Conservation (phyloP, 1,284 basidiomycete species). For the Peniophora sp. region DNA sequence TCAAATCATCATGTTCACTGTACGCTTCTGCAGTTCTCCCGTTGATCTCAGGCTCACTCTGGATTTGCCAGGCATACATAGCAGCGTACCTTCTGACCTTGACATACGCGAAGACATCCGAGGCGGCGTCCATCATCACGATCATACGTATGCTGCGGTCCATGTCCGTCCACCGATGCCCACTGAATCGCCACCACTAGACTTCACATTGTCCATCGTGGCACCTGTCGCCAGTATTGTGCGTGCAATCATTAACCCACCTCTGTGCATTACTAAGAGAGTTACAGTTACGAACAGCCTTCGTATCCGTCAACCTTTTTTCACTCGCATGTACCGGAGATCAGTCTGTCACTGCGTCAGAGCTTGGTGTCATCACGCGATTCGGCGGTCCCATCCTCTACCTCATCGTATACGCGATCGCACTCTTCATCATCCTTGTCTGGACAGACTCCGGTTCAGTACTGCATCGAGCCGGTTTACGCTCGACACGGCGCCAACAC, state of each 20-base stretch:
- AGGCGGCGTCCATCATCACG: constrained; percentile 45
- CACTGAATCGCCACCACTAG: constrained; percentile 16
- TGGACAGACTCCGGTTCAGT: constrained; percentile 55
- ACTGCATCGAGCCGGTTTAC: constrained; percentile 21
- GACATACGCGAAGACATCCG: constrained; percentile 59
- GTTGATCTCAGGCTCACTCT: not conserved
- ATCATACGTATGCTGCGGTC: constrained; percentile 42
- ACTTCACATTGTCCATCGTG: constrained; percentile 61
- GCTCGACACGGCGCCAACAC: not conserved
- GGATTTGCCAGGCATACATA: constrained; percentile 42
- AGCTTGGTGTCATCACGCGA: constrained; percentile 45
- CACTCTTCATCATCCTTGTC: constrained; percentile 50
- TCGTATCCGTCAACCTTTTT: constrained; percentile 73
- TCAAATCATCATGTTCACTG: constrained; percentile 65
- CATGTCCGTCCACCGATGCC: constrained; percentile 10
- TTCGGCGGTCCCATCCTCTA: constrained; percentile 75
- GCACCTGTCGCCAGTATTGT: constrained; percentile 68
- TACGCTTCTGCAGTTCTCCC: constrained; percentile 23
- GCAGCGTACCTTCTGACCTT: constrained; percentile 60
- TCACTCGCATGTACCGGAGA: constrained; percentile 63
- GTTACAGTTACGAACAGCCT: constrained; percentile 47
- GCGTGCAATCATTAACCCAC: constrained; percentile 21
- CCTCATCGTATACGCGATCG: constrained; percentile 47
- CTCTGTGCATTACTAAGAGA: not conserved
- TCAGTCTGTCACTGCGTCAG: constrained; percentile 35